Base-by-base conservation (phyloP, 805 yeast species). In the Wickerhamiella australiensis region DNA sequence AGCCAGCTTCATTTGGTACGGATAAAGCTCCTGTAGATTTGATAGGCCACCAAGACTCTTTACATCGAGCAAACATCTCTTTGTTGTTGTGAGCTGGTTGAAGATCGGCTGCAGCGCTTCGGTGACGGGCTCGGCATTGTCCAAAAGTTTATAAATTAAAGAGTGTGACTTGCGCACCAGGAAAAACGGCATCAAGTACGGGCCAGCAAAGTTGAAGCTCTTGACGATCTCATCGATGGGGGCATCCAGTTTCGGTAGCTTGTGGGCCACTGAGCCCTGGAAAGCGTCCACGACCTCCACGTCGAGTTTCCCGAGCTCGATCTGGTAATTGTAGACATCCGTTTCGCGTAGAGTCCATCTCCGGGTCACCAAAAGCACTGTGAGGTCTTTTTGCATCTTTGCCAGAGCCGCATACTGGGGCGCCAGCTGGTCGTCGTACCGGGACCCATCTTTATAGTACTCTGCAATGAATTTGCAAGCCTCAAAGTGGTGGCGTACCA, bases 281-380 rank as follows among this genome's bases (percentile, higher is more conserved):
- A 29, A 29, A 5, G 41, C 9, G 1, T 9, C 9, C 11, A 38
- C 48, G 23, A 46, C 47, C 3, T 26, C 23, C 2, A 22, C 9
- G 25, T 90, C 96, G 53, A 92, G 79, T 51, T 71, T 75, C 59
- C 78, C 80, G 54, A 92, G 70, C 54, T 73, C 72, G 59, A 80
- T 78, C 65, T 87, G 95, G 63, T 84, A 88, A 45, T 75, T 73
- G 67, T 83, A 92, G 53, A 92, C 72, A 67, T 92, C 99, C 0
- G 98, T 92, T 60, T 88, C 95, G 61, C 99, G 78, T 68, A 92
- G 71, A 1, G 97, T 90, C 99, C 99, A 92, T 64, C 98, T 77
- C 65, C 96, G 80, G 2, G 98, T 92, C 42, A 92, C 78, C 58
- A 90, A 72, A 54, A 92, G 69, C 56, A 85, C 85, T 57, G 85